phyloP scores from a whole-genome alignment of 2,329 filamentous ascomycete genomes.

The Ophiostoma novo-ulmi region DNA sequence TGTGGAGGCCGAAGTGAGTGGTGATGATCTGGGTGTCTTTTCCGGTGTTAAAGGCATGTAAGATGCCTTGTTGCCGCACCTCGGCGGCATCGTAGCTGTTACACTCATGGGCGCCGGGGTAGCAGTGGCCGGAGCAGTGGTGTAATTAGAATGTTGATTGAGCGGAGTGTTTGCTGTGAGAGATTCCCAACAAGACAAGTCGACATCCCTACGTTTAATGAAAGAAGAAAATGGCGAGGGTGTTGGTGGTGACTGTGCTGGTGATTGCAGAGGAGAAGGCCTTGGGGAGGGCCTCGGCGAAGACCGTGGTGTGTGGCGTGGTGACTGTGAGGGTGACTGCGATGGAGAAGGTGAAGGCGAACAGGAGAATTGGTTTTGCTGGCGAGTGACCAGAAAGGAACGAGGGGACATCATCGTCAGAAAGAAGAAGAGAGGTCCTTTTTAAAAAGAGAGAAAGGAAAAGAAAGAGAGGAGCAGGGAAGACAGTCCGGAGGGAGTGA shows the following conservation, averaged over 20 bases:
- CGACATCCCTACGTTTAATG: background rate
- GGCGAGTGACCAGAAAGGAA: slow-evolving; percentile 38
- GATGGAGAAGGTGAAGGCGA: slow-evolving; percentile 28
- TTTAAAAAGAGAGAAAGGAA: background rate
- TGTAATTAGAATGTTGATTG: background rate
- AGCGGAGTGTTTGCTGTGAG: background rate
- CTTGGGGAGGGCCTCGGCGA: slow-evolving; percentile 11
- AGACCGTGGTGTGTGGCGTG: slow-evolving; percentile 12
- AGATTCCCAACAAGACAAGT: slow-evolving; percentile 5
- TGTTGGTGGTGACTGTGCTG: slow-evolving; percentile 13
- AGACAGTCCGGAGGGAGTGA: background rate
- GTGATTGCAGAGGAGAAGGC: slow-evolving; percentile 15
- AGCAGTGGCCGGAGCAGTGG: background rate
- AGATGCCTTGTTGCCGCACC: background rate
- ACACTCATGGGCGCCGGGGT: slow-evolving; percentile 9
- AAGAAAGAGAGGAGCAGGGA: background rate
- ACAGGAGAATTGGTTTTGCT: slow-evolving; percentile 31
- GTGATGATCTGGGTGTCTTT: slow-evolving; percentile 10
- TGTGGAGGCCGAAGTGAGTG: slow-evolving; percentile 26
- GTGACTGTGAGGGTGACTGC: slow-evolving; percentile 16
- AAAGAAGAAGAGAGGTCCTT: slow-evolving; percentile 2
- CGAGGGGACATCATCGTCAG: slow-evolving; percentile 38
- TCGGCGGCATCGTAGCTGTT: background rate
- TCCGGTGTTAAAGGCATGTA: background rate
- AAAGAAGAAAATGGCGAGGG: slow-evolving; percentile 5